A percentile compares a stretch with the other conserved stretches of the same genome.
phyloP scores from a whole-genome alignment of 768 basidiomycete species.

The Hypholoma fasciculare region DNA sequence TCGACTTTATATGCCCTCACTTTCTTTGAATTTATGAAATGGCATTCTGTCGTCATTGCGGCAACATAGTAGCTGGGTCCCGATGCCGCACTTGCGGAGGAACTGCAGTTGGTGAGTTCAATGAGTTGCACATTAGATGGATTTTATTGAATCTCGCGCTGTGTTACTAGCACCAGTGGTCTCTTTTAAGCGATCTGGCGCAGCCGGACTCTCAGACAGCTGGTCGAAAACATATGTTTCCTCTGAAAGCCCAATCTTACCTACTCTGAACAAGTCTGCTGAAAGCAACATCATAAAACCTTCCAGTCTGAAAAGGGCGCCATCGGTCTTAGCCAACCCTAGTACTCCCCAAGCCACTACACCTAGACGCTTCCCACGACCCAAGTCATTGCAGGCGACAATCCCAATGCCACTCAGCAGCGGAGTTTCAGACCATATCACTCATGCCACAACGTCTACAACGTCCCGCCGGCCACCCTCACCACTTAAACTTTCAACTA shows the following conservation, averaged over 20 bases:
- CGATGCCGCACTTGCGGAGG: slow-evolving; percentile 80
- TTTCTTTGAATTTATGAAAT: slow-evolving; percentile 32
- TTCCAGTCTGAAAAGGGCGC: slow-evolving; percentile 8
- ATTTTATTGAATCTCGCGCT: background rate
- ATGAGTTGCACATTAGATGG: background rate
- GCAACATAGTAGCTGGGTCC: slow-evolving; percentile 70
- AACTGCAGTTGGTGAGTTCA: slow-evolving; percentile 65
- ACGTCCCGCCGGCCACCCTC: slow-evolving; percentile 43
- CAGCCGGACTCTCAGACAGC: slow-evolving; percentile 54
- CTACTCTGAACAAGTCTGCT: slow-evolving; percentile 28
- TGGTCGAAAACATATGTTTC: slow-evolving; percentile 83
- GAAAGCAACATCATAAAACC: background rate
- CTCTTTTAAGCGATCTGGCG: slow-evolving; percentile 54
- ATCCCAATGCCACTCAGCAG: slow-evolving; percentile 37
- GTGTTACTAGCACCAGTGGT: slow-evolving; percentile 59
- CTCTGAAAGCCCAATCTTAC: slow-evolving; percentile 38
- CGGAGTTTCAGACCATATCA: slow-evolving; percentile 60
- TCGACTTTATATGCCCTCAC: background rate
- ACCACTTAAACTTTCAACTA: slow-evolving; percentile 55
- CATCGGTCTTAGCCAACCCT: background rate
- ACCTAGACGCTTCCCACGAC: slow-evolving; percentile 52
- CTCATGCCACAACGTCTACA: slow-evolving; percentile 42
- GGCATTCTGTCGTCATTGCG: slow-evolving; percentile 87
- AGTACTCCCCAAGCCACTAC: slow-evolving; percentile 29
- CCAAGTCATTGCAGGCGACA: slow-evolving; percentile 30